Evolutionary conservation across 305 asterid species (phyloP).

Genomic region (Caryopteris hybrid): DNA sequence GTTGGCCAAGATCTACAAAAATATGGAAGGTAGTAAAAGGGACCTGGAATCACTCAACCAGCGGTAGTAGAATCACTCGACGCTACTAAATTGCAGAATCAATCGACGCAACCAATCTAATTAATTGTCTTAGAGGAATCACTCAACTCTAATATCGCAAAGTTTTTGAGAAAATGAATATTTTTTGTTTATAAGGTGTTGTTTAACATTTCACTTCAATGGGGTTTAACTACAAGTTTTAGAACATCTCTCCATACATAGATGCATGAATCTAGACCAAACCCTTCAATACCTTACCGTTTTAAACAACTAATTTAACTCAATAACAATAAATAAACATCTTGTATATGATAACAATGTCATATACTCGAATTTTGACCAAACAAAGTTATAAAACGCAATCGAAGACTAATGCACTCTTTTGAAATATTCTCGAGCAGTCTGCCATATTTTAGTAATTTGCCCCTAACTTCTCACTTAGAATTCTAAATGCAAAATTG

Average conservation of each 20-base stretch:
- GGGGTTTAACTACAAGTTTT: neutral
- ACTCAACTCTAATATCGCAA: neutral
- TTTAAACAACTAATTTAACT: neutral
- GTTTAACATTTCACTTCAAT: neutral
- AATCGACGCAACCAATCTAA: neutral
- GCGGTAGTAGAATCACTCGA: neutral
- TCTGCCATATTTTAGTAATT: neutral
- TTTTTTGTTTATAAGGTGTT: neutral
- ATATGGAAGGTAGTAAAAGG: too few species aligned
- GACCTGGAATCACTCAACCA: too few species aligned
- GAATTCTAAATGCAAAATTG: too few species aligned
- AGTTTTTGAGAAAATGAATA: too few species aligned
- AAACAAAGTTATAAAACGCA: neutral
- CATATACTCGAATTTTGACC: too few species aligned
- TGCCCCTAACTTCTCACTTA: neutral
- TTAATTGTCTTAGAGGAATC: neutral
- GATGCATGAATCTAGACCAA: neutral
- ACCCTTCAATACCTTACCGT: neutral
- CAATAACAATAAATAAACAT: neutral
- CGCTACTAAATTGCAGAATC: neutral
- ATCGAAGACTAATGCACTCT: neutral
- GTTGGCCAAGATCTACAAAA: too few species aligned
- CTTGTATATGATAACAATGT: too few species aligned
- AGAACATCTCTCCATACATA: neutral
- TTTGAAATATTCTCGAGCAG: neutral